phyloP scores from a whole-genome alignment of 1,284 basidiomycete genomes.

The Trametes versicolor region DNA sequence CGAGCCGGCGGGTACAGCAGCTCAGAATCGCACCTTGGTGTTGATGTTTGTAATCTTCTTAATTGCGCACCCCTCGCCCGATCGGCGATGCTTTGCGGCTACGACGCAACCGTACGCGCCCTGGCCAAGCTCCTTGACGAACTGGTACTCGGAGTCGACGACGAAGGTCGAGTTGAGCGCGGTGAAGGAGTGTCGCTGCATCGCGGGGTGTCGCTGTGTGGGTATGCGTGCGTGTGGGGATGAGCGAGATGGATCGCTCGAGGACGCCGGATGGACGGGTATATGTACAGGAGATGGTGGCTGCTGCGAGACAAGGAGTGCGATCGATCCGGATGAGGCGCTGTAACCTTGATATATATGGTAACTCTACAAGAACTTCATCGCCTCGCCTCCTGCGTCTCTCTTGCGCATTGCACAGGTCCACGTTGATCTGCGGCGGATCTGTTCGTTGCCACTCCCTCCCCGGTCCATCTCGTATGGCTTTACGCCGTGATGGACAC shows the following conservation, averaged over 20 bases:
- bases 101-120: constrained; percentile 95
- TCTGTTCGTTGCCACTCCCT: constrained; percentile 21
- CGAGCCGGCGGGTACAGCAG: background rate
- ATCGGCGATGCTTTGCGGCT: constrained; percentile 84
- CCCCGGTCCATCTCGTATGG: background rate
- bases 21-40: constrained; percentile 77
- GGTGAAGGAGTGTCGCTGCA: constrained; percentile 78
- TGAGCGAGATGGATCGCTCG: background rate
- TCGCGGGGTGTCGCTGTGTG: constrained; percentile 24
- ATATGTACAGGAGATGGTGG: constrained; percentile 12
- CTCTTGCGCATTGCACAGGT: constrained; percentile 7
- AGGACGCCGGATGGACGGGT: background rate
- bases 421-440: constrained; percentile 10
- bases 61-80: constrained; percentile 92
- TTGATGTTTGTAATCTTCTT: constrained; percentile 99
- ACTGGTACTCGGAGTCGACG: constrained; percentile 92
- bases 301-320: background rate
- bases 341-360: constrained; percentile 25
- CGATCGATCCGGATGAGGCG: constrained; percentile 31
- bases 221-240: background rate
- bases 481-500: background rate
- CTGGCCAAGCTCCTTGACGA: constrained; percentile 95
- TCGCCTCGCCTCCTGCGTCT: background rate
- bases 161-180: constrained; percentile 87
- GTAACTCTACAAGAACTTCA: constrained; percentile 18